phyloP scores from a whole-genome alignment of 495 filamentous ascomycete species.

The Endocarpon pusillum region DNA sequence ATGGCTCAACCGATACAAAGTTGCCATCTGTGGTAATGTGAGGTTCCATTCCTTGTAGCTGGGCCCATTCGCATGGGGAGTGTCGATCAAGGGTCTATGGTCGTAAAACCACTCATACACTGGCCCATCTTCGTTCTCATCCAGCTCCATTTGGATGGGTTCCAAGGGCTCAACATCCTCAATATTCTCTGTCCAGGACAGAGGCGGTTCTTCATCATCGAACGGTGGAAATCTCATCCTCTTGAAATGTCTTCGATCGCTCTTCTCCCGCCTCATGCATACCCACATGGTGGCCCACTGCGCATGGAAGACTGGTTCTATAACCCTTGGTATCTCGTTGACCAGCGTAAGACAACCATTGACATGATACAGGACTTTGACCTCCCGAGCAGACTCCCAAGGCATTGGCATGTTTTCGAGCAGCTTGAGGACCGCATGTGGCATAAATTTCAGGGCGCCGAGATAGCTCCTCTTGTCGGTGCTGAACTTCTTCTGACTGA shows the following conservation, averaged over 20 bases:
- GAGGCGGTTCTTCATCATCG: conserved; percentile 93
- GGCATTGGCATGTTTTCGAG: conserved; percentile 99
- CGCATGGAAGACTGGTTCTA: conserved; percentile 95
- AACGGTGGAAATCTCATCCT: conserved; percentile 98
- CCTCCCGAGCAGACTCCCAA: conserved; percentile 89
- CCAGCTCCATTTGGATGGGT: conserved; percentile 97
- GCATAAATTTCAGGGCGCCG: conserved; percentile 97
- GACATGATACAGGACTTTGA: conserved; percentile 96
- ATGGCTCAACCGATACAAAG: conserved; percentile 77
- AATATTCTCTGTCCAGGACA: conserved; percentile 97
- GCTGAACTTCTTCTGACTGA: conserved; percentile 98
- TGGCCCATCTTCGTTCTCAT: conserved; percentile 82
- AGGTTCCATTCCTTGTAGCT: conserved; percentile 97
- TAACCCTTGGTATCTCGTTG: conserved; percentile 91
- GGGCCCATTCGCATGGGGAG: conserved; percentile 85
- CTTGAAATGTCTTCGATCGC: conserved; percentile 91
- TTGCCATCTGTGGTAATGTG: conserved; percentile 88
- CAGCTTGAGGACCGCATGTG: conserved; percentile 96
- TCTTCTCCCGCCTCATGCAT: conserved; percentile 94
- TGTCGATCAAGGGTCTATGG: conserved; percentile 79
- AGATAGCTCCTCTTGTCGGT: conserved; percentile 98
- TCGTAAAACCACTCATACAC: conserved; percentile 98
- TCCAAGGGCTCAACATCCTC: conserved; percentile 96
- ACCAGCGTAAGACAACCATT: conserved; percentile 95
- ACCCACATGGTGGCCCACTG: conserved; percentile 99